Evolutionary conservation across 495 filamentous ascomycete genomes (phyloP), one percentile per base, ranked within the genome.

Genomic region (Aspergillus sclerotioniger): DNA sequence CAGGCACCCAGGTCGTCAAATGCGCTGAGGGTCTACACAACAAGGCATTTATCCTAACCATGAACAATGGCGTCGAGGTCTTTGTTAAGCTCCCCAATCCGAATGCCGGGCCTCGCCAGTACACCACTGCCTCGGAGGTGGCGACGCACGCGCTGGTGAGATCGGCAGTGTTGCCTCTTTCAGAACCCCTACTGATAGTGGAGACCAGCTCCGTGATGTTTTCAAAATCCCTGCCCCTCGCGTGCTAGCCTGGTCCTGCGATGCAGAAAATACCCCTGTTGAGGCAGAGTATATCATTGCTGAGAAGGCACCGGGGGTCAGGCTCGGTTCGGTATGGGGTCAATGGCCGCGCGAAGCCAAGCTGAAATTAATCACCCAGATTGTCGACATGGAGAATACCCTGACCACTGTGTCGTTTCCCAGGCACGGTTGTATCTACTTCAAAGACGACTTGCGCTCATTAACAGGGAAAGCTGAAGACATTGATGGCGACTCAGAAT

Each of bases 341-440:
- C 60, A 70, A 28, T 74, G 67, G 70, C 41, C 59, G 58, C 62
- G 58, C 37, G 46, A 73, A 49, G 45, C 58, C 37, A 71, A 72
- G 59, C 53, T 71, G 1, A 50, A 67, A 33, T 28, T 79, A 28
- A 61, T 76, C 16, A 56, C 29, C 29, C 69, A 74, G 50, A 53
- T 79, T n/a, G 67, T 72, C 44, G 70, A 73, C 15, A 48, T 79
- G 12, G 72, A 79, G 57, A 69, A 66, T 53, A 71, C 57, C 28
- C 58, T 79, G 25, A 57, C 68, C 6, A 61, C 56, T 20, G 61
- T 73, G 37, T 47, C 59, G 16, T 79, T 79, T 59, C 52, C 37
- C 20, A 70, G 41, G 58, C 69, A 76, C 50, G 73, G 74, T 31
- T 76, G 65, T 59, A 71, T 77, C 9, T 76, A 74, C 59, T 74